Evolutionary conservation across 306 rosid species (phyloP), one percentile per base, ranked within the genome.

Genomic region (Phaseolus lunatus): DNA sequence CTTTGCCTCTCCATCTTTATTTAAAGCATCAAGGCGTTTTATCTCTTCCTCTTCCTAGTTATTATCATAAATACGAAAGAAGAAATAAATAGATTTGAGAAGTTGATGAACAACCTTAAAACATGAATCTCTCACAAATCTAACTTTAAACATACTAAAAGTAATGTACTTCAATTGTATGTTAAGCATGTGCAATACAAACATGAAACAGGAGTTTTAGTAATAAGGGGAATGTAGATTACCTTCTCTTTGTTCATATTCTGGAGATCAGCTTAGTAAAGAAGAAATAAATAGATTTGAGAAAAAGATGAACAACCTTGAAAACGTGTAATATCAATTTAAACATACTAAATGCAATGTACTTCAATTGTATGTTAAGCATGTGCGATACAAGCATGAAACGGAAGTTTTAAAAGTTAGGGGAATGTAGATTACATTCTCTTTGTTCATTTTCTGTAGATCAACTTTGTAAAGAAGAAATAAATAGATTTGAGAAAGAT

Each of bases 1-100:
- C 87, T 92, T 80, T 94, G 93, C 85, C 98, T 90, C 85, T 92
- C 88, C 43, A 85, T 85, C 86, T 90, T 94, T n/a, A n/a, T n/a
- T n/a, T 70, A 94, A 78, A 78, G 95, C 88, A 31, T 94, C 92
- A 15, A 92, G 65, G 19, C 98, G 90, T 83, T 87, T 94, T 50
- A 72, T 62, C 70, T 91, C 96, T 74, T 87, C 96, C 58, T 81
- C 96, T 78, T 94, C 96, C 98, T 94, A 79, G 59, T 82, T 48
- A 26, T 78, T 33, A 49, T 58, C 13, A 39, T 9, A 58, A 57
- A 82, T 31, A 74, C 59, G 67, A 39, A 24, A 53, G 43, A 75
- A 39, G 15, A 75, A 33, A 59, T 68, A 77, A 41, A 50, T 27
- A 81, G 3, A 39, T 57, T 29, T 74, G n/a, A 18, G 18, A 27